Conservation (phyloP, 2,329 filamentous ascomycete genomes). For the Penicillium nordicum region DNA sequence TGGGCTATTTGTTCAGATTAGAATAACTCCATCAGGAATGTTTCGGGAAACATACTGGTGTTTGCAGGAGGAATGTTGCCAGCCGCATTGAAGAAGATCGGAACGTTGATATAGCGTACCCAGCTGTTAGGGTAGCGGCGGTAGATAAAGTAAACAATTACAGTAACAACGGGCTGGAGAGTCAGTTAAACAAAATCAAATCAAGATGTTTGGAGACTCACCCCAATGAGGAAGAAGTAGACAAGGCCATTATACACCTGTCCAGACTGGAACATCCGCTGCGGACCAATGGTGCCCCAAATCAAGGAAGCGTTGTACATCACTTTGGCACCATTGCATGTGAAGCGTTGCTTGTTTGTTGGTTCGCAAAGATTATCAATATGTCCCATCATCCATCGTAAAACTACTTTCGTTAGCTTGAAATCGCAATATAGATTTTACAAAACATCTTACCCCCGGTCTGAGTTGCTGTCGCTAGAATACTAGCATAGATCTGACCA, state of each 20-base stretch:
- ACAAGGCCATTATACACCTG: constrained; percentile 31
- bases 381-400: constrained; percentile 33
- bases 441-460: constrained; percentile 26
- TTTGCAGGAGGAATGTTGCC: constrained; percentile 35
- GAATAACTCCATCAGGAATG: not conserved
- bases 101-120: constrained; percentile 34
- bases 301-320: constrained; percentile 35
- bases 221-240: constrained; percentile 34
- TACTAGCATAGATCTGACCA: constrained; percentile 34
- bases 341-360: constrained; percentile 33
- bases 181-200: not conserved
- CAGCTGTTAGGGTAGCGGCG: constrained; percentile 31
- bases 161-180: constrained; percentile 28
- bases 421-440: not conserved
- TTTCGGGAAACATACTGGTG: constrained; percentile 28
- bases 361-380: constrained; percentile 29
- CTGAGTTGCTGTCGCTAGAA: constrained; percentile 33
- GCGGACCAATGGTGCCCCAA: constrained; percentile 35
- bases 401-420: constrained; percentile 15
- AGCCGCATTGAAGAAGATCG: constrained; percentile 34
- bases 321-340: constrained; percentile 33
- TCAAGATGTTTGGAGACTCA: constrained; percentile 4
- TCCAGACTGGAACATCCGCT: constrained; percentile 32
- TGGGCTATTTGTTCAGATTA: constrained; percentile 13
- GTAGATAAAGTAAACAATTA: constrained; percentile 28